These are phyloP conservation scores for Fusarium buxicola DNA, from an alignment of 2,329 filamentous ascomycete species.

Conservation along the genomic window DNA sequence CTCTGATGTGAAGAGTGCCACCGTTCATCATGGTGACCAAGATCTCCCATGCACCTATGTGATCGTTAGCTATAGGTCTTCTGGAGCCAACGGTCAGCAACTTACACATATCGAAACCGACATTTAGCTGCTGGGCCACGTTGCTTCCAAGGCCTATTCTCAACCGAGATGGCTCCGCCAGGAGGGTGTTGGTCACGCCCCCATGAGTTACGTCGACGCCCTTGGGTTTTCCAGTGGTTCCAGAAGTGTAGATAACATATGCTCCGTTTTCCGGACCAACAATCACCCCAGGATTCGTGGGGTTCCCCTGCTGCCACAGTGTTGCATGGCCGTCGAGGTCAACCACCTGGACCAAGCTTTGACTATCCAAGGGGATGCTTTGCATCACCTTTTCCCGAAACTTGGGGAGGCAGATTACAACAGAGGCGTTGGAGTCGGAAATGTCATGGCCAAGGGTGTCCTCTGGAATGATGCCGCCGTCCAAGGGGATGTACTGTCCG, in stretches of 20 bases:
- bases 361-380: constrained; percentile 17
- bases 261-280: constrained; percentile 25
- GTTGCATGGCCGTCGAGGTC: constrained; percentile 21
- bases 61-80: background rate
- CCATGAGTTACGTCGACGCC: constrained; percentile 33
- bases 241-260: constrained; percentile 37
- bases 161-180: constrained; percentile 30
- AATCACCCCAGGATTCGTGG: constrained; percentile 20
- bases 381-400: constrained; percentile 32
- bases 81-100: background rate
- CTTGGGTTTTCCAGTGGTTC: constrained; percentile 31
- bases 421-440: constrained; percentile 23
- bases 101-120: constrained; percentile 38
- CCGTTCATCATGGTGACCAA: constrained; percentile 36
- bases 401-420: constrained; percentile 30
- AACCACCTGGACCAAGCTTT: constrained; percentile 19
- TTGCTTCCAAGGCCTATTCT: constrained; percentile 25
- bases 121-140: constrained; percentile 35
- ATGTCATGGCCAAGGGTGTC: constrained; percentile 32
- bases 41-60: constrained; percentile 32
- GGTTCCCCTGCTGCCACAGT: constrained; percentile 21
- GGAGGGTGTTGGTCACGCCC: constrained; percentile 29
- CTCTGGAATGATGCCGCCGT: constrained; percentile 33
- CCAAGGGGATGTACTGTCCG: constrained; percentile 33
- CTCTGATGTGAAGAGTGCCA: constrained; percentile 33